Percentiles rank a stretch among this genome's conserved stretches.
phyloP scores from a whole-genome alignment of 2,329 filamentous ascomycete species.

The Aureobasidium namibiae region DNA sequence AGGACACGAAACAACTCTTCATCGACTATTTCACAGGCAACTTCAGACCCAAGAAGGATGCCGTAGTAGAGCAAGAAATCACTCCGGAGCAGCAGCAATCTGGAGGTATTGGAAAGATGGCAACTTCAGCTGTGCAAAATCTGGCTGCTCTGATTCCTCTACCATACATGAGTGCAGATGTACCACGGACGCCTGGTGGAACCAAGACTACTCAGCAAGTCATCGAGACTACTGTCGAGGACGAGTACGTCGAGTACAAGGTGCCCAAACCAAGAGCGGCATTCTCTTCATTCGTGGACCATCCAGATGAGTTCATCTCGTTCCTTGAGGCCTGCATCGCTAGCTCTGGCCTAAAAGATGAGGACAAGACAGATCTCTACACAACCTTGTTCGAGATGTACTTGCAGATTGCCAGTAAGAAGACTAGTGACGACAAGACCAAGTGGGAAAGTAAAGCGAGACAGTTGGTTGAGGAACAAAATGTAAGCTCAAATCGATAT shows the following conservation, averaged over 20 bases:
- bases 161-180: constrained; percentile 69
- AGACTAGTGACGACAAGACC: constrained; percentile 60
- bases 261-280: constrained; percentile 77
- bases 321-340: constrained; percentile 85
- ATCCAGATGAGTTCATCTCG: constrained; percentile 80
- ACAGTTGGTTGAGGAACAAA: constrained; percentile 71
- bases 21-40: constrained; percentile 89
- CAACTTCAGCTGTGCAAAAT: constrained; percentile 75
- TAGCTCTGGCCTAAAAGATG: constrained; percentile 60
- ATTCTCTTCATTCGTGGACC: constrained; percentile 94
- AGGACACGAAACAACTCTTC: constrained; percentile 76
- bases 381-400: constrained; percentile 99
- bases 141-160: constrained; percentile 75
- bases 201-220: constrained; percentile 48
- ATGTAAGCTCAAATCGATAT: constrained; percentile 36
- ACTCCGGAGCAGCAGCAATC: constrained; percentile 35
- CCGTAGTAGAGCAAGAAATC: constrained; percentile 41
- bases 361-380: constrained; percentile 77
- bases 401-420: constrained; percentile 73
- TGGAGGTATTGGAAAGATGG: constrained; percentile 34
- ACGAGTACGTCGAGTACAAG: constrained; percentile 55
- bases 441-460: constrained; percentile 90
- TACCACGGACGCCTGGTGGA: constrained; percentile 42
- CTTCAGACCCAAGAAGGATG: constrained; percentile 65
- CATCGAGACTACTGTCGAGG: constrained; percentile 44